A percentile compares a stretch with the other conserved stretches of the same genome.
These are phyloP conservation scores for Chiua virens DNA, from an alignment of 768 basidiomycete genomes.

Conservation along the genomic window DNA sequence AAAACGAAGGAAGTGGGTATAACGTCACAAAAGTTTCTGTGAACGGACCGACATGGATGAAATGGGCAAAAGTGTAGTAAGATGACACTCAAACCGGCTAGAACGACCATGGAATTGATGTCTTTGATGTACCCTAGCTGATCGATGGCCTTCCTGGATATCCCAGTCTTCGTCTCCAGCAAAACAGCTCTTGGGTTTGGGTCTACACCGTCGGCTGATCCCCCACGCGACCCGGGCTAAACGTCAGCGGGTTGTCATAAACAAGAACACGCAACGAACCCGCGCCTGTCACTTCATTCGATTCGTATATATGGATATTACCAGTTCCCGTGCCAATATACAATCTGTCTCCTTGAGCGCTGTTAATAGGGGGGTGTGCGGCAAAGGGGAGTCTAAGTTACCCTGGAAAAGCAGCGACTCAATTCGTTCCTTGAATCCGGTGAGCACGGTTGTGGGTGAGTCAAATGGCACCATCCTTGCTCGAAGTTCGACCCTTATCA, in stretches of 20 bases:
- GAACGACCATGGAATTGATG: slow-evolving; percentile 78
- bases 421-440: slow-evolving; percentile 36
- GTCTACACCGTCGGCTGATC: slow-evolving; percentile 5
- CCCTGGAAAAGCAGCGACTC: slow-evolving; percentile 35
- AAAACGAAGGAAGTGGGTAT: slow-evolving; percentile 70
- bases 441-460: slow-evolving; percentile 23
- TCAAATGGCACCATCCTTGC: slow-evolving; percentile 32
- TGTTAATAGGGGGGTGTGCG: background rate
- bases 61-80: background rate
- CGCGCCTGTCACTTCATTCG: slow-evolving; percentile 40
- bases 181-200: slow-evolving; percentile 28
- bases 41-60: slow-evolving; percentile 1
- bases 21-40: slow-evolving; percentile 74
- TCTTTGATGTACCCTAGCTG: slow-evolving; percentile 85
- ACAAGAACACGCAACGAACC: slow-evolving; percentile 30
- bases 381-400: background rate
- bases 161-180: slow-evolving; percentile 63
- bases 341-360: slow-evolving; percentile 48
- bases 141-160: slow-evolving; percentile 75
- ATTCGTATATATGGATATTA: slow-evolving; percentile 51
- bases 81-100: slow-evolving; percentile 62
- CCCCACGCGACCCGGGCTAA: background rate
- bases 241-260: slow-evolving; percentile 27
- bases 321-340: slow-evolving; percentile 65
- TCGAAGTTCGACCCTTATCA: background rate